Evolutionary conservation across 495 filamentous ascomycete genomes (phyloP), one percentile per base, ranked within the genome.

Genomic region (Neurospora terricola): DNA sequence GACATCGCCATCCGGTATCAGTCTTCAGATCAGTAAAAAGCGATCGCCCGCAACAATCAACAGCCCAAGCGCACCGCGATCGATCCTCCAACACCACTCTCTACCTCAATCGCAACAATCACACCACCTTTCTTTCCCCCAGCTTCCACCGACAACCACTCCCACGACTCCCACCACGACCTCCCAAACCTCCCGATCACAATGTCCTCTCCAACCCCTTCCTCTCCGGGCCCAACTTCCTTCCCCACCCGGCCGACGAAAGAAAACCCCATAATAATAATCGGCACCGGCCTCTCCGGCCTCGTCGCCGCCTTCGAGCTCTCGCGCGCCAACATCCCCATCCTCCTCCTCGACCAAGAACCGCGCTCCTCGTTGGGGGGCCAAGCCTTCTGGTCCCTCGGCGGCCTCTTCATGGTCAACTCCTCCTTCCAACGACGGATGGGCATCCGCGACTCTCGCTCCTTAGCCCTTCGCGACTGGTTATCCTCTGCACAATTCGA

Each of bases 361-460:
- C 83, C 82, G 69, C 77, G 77, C 48, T 76, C 79, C 71, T 84
- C 79, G 70, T 77, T 87, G 8, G 86, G 86, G 70, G 86, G 85
- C 6, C 86, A 87, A 75, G 86, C 86, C 30, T 87, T 87, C 76
- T 87, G 86, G 86, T 87, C 86, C 23, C 80, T 87, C 7, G 86
- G 86, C 72, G 86, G 86, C 11, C 72, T 87, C 42, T 87, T 87
- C 81, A 81, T 81, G 75, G 85, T 87, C 74, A 71, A 87, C 77
- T 84, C 82, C 23, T 72, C 84, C 48, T 77, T 80, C 75, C 86
- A 87, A 77, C 81, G 86, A 12, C 83, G 83, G 54, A 76, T 85
- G 77, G 86, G 86, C 70, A 85, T 87, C 78, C 77, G 78, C 68
- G 86, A 87, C 77, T 82, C 82, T 69, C 83, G 82, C 59, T 78